Evolutionary conservation across 1,139 yeast species (phyloP), one percentile per base, ranked within the genome.

Genomic region (Saccharomyces hybrid): DNA sequence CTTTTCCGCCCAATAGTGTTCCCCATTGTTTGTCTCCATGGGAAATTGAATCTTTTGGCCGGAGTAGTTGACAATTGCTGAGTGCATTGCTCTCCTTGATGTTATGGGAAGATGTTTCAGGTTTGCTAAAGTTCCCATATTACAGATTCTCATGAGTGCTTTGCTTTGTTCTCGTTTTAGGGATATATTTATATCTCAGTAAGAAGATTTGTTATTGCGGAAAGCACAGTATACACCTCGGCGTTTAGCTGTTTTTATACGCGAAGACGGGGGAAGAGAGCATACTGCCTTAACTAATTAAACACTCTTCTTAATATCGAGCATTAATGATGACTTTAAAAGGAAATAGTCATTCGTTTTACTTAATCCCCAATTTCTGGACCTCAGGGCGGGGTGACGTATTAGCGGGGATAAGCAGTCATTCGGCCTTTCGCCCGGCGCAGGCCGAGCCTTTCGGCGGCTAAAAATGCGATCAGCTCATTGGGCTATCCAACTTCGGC

Each of bases 1-100:
- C 27, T 59, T 55, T 13, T 50, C 42, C 23, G 69, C 70, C 56
- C 58, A 56, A 52, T 66, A 67, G 25, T 54, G 56, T 51, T 67
- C 70, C 28, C 63, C 65, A 52, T 65, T 65, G 30, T 59, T 57
- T 4, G 69, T 60, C 25, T 61, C 67, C 49, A 66, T 60, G 3
- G 61, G 59, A 51, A 60, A 60, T 53, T 49, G 51, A 48, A 14
- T 8, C 25, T 38, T 8, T 38, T 16, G 42, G 7, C 13, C 2
- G 7, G 42, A 38, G 23, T 38, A 38, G 5, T 38, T 38, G 42
- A 38, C 42, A 38, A 8, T 38, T 8, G 42, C 23, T 8, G 42
- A 38, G 11, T 38, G 20, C 42, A 38, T 38, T 38, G 42, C 42
- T 38, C 42, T 38, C 23, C 42, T 38, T 38, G 42, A 38, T 16